Conservation (phyloP, 2,329 filamentous ascomycete species). For the Cercospora zeina region DNA sequence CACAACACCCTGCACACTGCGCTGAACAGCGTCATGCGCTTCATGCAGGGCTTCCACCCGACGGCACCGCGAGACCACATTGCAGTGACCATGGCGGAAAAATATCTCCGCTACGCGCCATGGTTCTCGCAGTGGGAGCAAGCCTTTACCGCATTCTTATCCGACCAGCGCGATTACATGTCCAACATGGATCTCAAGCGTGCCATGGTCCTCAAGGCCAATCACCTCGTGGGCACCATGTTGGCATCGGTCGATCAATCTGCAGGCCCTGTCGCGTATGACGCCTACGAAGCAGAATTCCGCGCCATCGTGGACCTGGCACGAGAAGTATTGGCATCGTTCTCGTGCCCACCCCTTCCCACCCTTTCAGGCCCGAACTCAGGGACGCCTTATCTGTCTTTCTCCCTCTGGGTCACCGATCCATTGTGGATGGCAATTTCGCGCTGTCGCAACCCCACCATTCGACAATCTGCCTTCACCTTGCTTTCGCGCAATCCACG, state of each 20-base stretch:
- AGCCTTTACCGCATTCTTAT: slow-evolving; percentile 36
- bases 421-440: slow-evolving; percentile 41
- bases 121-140: slow-evolving; percentile 39
- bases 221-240: slow-evolving; percentile 40
- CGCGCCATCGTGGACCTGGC: slow-evolving; percentile 40
- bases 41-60: slow-evolving; percentile 38
- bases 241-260: slow-evolving; percentile 39
- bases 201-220: slow-evolving; percentile 41
- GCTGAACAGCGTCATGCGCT: slow-evolving; percentile 40
- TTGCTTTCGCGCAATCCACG: slow-evolving; percentile 38
- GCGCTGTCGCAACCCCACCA: slow-evolving; percentile 37
- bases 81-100: slow-evolving; percentile 37
- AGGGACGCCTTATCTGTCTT: slow-evolving; percentile 38
- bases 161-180: slow-evolving; percentile 33
- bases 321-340: slow-evolving; percentile 38
- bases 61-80: slow-evolving; percentile 37
- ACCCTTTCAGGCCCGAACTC: slow-evolving; percentile 35
- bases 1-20: slow-evolving; percentile 38
- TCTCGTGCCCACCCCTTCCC: slow-evolving; percentile 38
- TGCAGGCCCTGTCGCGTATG: slow-evolving; percentile 37
- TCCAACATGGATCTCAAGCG: slow-evolving; percentile 38
- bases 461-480: slow-evolving; percentile 39
- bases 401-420: slow-evolving; percentile 41
- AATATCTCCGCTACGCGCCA: slow-evolving; percentile 37
- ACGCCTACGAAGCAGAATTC: slow-evolving; percentile 39